Evolutionary conservation across 1,139 yeast genomes (phyloP), one percentile per base, ranked within the genome.

Genomic region (Saccharomyces hybrid): DNA sequence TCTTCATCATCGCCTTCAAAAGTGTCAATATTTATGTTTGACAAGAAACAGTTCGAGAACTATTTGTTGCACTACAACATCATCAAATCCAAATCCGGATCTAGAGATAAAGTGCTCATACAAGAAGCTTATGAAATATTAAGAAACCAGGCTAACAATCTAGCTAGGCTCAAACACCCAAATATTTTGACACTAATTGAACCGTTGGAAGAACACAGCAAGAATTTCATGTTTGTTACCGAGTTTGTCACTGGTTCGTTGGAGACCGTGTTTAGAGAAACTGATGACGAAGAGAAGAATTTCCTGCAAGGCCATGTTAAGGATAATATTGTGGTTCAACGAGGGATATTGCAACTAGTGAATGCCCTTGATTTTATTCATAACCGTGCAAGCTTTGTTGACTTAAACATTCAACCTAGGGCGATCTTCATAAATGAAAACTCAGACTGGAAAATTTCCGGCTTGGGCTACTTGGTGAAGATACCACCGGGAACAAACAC

Each of bases 381-480:
- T 68, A 80, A 81, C 57, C 80, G 82, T 56, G 88, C 96, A 28
- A 79, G 83, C 19, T 80, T 83, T 32, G 86, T 88, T 14, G 97
- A 91, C 71, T 72, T 87, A 61, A 88, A 90, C 61, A 63, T 95
- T 32, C 85, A 84, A 60, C 99, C 99, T 0, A 74, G 80, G 12
- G 82, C 96, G 0, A 76, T 93, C 0, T 80, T 85, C 57, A 78
- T 93, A 27, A 91, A 87, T 61, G 84, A 82, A 47, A 90, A 86
- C 61, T 95, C 96, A 1, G 99, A 93, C 71, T 95, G 98, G 98
- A 93, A 91, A 70, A 70, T 93, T 2, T 80, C 86, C 7, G 97
- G 98, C 0, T 78, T 88, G 28, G 85, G 84, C 47, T 79, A 78
- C 55, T 52, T 69, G 44, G 49, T 59, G 12, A 68, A 78, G 70